These are phyloP conservation scores for Mortierella sp. DNA, from an alignment of 371 early-diverging fungal genomes.

Conservation along the genomic window DNA sequence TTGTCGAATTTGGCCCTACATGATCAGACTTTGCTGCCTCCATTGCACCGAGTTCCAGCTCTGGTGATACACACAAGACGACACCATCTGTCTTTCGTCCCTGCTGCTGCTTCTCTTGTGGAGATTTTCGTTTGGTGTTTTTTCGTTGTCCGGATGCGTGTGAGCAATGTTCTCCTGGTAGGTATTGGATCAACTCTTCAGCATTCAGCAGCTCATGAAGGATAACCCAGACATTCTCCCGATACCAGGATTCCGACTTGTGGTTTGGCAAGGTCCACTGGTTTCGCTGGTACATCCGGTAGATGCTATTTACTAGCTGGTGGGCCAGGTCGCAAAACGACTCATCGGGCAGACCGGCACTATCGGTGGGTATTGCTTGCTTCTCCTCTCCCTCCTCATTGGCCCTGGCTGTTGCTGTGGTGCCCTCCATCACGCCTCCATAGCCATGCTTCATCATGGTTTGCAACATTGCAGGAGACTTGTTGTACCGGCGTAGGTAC, in stretches of 20 bases:
- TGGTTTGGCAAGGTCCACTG: neutral
- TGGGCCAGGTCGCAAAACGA: neutral
- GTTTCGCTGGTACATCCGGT: neutral
- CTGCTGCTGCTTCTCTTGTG: neutral
- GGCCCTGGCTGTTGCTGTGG: neutral
- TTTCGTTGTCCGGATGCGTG: neutral
- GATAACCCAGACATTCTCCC: neutral
- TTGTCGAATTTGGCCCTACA: neutral
- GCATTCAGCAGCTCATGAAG: neutral
- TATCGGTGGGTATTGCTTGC: too few species aligned
- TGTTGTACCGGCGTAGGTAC: neutral
- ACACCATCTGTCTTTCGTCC: neutral
- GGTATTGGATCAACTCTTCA: neutral
- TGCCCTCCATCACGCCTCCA: neutral
- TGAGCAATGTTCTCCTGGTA: neutral
- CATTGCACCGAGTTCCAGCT: neutral
- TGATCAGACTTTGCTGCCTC: neutral
- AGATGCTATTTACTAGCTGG: neutral
- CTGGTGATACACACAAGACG: neutral
- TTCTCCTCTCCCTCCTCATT: too few species aligned
- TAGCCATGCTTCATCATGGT: neutral
- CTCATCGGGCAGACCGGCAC: neutral
- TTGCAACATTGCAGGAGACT: neutral
- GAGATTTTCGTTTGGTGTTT: too few species aligned
- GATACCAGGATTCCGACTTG: neutral